Conservation (phyloP, 2,329 filamentous ascomycete genomes). For the Camillea tinctor region DNA sequence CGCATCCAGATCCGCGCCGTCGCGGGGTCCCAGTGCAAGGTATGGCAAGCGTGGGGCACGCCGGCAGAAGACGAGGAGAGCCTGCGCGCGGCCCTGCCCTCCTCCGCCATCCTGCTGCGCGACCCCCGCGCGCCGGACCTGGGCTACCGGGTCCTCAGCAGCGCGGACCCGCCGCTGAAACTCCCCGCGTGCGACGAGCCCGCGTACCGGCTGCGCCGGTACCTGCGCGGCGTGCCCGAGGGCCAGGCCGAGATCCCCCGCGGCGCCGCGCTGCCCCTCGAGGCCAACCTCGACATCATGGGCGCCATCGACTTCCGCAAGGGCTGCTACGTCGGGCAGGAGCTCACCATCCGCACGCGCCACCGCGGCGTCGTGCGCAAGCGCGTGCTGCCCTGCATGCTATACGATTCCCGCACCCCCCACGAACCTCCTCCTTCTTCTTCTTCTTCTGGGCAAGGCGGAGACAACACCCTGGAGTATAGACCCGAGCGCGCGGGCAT, state of each 20-base stretch:
- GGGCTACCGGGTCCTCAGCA: conserved; percentile 50
- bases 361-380: conserved; percentile 94
- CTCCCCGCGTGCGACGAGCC: conserved; percentile 48
- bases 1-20: conserved; percentile 71
- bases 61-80: conserved; percentile 30
- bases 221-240: conserved; percentile 79
- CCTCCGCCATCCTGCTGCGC: conserved; percentile 36
- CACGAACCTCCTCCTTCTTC: neutral
- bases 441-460: neutral
- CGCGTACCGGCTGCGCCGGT: conserved; percentile 73
- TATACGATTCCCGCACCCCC: conserved; percentile 57
- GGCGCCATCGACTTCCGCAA: conserved; percentile 89
- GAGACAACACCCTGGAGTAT: conserved; percentile 20
- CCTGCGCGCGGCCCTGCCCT: conserved; percentile 15
- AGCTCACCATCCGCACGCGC: conserved; percentile 91
- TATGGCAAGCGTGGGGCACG: conserved; percentile 74
- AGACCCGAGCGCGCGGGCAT: too few relatives aligned
- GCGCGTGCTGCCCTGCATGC: conserved; percentile 75
- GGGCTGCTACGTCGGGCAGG: conserved; percentile 95
- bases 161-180: conserved; percentile 30
- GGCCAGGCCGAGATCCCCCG: conserved; percentile 75
- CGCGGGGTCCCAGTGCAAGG: conserved; percentile 60
- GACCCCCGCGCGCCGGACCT: conserved; percentile 57
- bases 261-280: conserved; percentile 75
- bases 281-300: conserved; percentile 86